phyloP scores from a whole-genome alignment of 371 early-diverging fungal species.

The Synchytrium microbalum region DNA sequence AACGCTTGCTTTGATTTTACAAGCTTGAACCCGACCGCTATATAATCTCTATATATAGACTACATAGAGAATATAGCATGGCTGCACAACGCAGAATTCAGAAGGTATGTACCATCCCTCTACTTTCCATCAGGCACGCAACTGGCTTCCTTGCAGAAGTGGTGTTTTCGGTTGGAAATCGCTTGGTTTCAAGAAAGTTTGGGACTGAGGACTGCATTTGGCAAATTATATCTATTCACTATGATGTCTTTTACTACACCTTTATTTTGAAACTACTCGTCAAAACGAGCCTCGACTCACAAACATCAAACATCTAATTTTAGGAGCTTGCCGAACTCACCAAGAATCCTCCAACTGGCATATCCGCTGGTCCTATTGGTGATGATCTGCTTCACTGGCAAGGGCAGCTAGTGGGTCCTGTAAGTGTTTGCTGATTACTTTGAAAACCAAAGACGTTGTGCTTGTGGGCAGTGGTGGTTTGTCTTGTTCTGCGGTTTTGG shows the following conservation, averaged over 20 bases:
- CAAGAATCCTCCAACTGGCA: constrained; percentile 57
- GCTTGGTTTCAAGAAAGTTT: too few species aligned
- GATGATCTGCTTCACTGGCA: constrained; percentile 70
- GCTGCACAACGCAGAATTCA: constrained; percentile 20
- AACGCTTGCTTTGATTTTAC: too few species aligned
- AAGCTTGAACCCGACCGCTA: too few species aligned
- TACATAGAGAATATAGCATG: constrained; percentile 1
- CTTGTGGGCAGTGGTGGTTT: too few species aligned
- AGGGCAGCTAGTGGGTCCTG: constrained; percentile 48
- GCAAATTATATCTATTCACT: too few species aligned
- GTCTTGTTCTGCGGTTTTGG: too few species aligned
- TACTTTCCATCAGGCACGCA: too few species aligned
- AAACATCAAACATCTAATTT: not conserved
- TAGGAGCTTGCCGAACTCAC: constrained; percentile 65
- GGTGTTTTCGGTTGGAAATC: too few species aligned
- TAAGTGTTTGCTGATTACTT: constrained; percentile 15
- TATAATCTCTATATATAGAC: too few species aligned
- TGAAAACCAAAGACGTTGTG: not conserved
- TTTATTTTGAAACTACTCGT: not conserved
- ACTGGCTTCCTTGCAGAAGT: too few species aligned
- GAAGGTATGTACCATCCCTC: too few species aligned
- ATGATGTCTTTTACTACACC: not conserved
- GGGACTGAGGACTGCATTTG: too few species aligned
- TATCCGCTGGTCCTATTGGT: constrained; percentile 59
- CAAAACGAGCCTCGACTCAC: not conserved